phyloP scores from a whole-genome alignment of 805 yeast genomes.

The Pichia paraexigua region DNA sequence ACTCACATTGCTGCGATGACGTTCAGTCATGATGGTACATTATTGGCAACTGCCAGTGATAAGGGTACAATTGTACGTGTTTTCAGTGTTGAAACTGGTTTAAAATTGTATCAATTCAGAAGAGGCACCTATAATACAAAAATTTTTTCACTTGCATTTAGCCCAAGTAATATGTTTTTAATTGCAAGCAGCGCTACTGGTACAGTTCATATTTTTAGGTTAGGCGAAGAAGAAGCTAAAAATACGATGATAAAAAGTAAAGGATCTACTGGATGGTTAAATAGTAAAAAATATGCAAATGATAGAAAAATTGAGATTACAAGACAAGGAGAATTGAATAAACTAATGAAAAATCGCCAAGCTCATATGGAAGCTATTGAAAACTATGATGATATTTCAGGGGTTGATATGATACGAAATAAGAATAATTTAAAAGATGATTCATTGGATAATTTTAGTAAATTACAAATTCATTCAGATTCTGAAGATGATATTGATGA shows the following conservation, averaged over 20 bases:
- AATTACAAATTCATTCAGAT: slow-evolving; percentile 15
- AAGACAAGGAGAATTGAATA: slow-evolving; percentile 11
- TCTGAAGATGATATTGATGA: slow-evolving; percentile 31
- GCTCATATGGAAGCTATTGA: slow-evolving; percentile 6
- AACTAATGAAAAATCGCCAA: slow-evolving; percentile 9
- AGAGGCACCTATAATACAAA: slow-evolving; percentile 86
- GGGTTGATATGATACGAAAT: not conserved
- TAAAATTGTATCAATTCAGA: slow-evolving; percentile 67
- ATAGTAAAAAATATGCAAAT: slow-evolving; percentile 5
- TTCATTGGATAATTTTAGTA: slow-evolving; percentile 2
- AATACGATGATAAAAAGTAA: slow-evolving; percentile 19
- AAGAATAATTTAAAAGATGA: not conserved
- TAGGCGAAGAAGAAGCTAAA: slow-evolving; percentile 42
- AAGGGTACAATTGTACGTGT: slow-evolving; percentile 88
- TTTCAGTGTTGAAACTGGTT: slow-evolving; percentile 67
- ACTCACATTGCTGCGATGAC: slow-evolving; percentile 65
- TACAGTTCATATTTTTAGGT: slow-evolving; percentile 85
- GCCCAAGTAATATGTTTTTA: slow-evolving; percentile 63
- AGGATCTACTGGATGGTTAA: slow-evolving; percentile 10
- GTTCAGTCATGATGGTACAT: slow-evolving; percentile 66
- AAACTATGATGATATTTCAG: not conserved
- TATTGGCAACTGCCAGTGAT: slow-evolving; percentile 85
- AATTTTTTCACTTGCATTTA: slow-evolving; percentile 75
- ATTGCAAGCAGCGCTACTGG: slow-evolving; percentile 86
- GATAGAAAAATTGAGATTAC: slow-evolving; percentile 8